Evolutionary conservation across 208 protist genomes (phyloP).

Genomic region (Angomonas ambiguus): DNA sequence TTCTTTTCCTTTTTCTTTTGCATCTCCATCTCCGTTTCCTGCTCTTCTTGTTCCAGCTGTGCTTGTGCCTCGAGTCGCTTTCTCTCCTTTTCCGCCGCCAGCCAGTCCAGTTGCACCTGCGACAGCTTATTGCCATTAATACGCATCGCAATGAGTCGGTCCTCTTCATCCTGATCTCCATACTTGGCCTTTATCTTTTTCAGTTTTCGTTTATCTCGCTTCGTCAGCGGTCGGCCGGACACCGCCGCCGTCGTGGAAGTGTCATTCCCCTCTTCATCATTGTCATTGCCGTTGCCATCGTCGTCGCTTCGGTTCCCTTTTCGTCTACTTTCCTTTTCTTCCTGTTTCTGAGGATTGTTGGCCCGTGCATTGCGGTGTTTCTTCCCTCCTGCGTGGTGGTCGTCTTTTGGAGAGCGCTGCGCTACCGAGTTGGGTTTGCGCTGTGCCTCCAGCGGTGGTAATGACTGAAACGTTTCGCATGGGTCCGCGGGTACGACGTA

Average conservation of each 20-base stretch:
- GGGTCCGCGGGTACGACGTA: conserved; percentile 18
- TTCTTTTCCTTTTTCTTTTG: conserved; percentile 17
- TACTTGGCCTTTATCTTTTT: conserved; percentile 75
- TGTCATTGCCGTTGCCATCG: background rate
- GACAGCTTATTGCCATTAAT: conserved; percentile 68
- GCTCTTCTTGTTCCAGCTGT: conserved; percentile 15
- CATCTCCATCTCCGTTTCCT: conserved; percentile 18
- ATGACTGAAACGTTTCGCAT: background rate
- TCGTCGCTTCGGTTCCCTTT: conserved; percentile 6
- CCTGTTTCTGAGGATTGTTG: background rate
- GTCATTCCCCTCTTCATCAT: background rate
- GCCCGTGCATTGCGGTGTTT: conserved; percentile 14
- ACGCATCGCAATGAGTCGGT: conserved; percentile 37
- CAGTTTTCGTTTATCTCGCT: conserved; percentile 66
- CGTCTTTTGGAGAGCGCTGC: background rate
- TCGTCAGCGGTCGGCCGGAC: conserved; percentile 30
- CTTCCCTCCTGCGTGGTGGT: conserved; percentile 5
- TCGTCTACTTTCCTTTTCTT: conserved; percentile 5
- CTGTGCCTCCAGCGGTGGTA: background rate
- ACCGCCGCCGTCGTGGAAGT: background rate
- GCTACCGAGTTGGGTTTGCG: conserved; percentile 2
- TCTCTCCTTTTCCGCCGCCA: conserved; percentile 19
- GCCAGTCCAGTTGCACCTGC: conserved; percentile 35
- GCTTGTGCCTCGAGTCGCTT: conserved; percentile 12
- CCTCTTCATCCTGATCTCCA: conserved; percentile 79